Evolutionary conservation across 306 rosid species (phyloP), one percentile per base, ranked within the genome.

Genomic region (Cicer judaicum): DNA sequence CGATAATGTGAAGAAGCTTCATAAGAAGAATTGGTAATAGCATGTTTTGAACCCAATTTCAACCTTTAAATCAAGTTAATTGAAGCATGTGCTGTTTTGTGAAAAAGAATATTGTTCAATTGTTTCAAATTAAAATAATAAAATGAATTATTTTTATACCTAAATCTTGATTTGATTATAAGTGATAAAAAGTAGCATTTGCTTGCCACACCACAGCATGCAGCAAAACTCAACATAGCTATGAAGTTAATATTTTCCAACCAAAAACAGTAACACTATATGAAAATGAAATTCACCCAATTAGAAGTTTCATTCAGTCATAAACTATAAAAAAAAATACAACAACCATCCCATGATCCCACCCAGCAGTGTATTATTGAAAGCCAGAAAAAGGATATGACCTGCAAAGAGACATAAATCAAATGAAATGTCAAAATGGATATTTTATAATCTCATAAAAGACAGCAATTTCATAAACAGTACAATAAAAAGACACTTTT

Each of bases 341-440:
- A 79, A 57, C 38, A 69, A 73, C 24, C 52, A 78, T 73, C 40
- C 44, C 70, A 75, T 63, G 34, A 29, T 29, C 34, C 34, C 34
- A 29, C 60, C 72, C 61, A 73, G 7, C 74, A 72, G 36, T 55
- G 56, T 43, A 38, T 12, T 16, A 60, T 54, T 62, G 70, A 80
- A 42, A n/a, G 16, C 49, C 75, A 74, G n/a, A 14, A n/a, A 85
- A 90, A 92, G 97, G 97, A 92, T 92, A 92, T 88, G 97, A 92
- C 97, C 97, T 92, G 96, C 87, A 85, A 70, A 78, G 68, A 16
- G 56, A 80, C 81, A 72, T 72, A 71, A 55, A 64, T 29, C 36
- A 13, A 88, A 67, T 9, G 74, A 67, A 73, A 66, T 36, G 67
- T 64, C 49, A 75, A 66, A 68, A 73, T 53, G 65, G 59, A 79